Evolutionary conservation across 805 yeast genomes (phyloP), one percentile per base, ranked within the genome.

Genomic region (Lachancea sp.): DNA sequence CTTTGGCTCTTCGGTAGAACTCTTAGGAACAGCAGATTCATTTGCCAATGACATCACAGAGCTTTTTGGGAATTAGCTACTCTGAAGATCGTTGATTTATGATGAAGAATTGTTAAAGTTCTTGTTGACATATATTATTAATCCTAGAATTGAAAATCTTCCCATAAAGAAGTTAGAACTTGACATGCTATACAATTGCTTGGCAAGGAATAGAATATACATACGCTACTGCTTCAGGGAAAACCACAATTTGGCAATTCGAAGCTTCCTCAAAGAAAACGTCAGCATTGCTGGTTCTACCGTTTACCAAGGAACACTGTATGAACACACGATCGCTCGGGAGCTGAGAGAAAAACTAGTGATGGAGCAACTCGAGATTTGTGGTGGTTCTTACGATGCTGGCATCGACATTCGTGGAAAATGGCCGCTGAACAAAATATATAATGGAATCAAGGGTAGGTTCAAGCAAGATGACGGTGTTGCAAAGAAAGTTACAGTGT

Each of bases 351-450:
- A 45, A 5, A 62, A 62, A 42, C 41, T 62, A 9, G 36, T 47
- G 9, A 46, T 60, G 54, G 40, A 39, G 15, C 34, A 50, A 5
- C 34, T 56, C 6, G 36, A 41, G 22, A 52, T 52, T 28, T 47
- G 57, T 2, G 65, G 67, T 8, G 65, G 65, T 9, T 53, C 60
- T 4, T 50, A 56, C 43, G 67, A 62, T 43, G 55, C 50, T 7
- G 67, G 67, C 4, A 52, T 61, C 5, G 67, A 62, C 46, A 50
- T 62, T 2, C 45, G 41, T 9, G 64, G 62, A 1, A 39, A 38
- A 18, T 59, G 63, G 63, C 45, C 51, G 4, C 15, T 59, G 12
- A 29, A 31, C 17, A 29, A 36, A 12, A 47, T 59, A 12, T 49
- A 39, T 36, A 13, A 33, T 4, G 40, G 38, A 11, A 41, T 41